Base-by-base conservation (phyloP, 202 grass and related monocot genomes). In the Thinopyrum obtusiflorum region DNA sequence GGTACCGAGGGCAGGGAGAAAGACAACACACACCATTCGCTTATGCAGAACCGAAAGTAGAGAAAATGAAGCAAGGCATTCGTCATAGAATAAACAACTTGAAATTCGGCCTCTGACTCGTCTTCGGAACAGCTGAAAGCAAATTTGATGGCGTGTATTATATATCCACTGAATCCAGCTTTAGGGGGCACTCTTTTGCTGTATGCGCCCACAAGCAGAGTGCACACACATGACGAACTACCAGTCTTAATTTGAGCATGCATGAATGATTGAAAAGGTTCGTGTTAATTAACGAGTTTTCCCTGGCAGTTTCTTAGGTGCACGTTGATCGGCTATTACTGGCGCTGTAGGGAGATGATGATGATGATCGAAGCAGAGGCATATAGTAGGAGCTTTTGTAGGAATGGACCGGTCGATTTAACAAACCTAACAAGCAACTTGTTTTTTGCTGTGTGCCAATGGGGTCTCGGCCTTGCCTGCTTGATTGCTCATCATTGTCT, bases 101-200 rank as follows among this genome's bases (percentile, higher is more conserved):
- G 39, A 7, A 32, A 32, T 87, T 81, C 84, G 81, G 85, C 14
- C 73, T 84, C 85, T 77, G 81, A 81, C 85, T 57, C 62, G 24
- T 59, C 71, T 81, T 21, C 73, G 63, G 89, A 88, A 25, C 89
- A 85, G 77, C 77, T 78, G 82, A 85, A 91, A 88, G 89, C 64
- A 59, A n/a, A 55, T 10, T 61, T 68, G 82, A 82, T 82, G 65
- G 82, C 78, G 72, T 82, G 78, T 17, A 59, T 86, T 15, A 61
- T 87, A 65, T 59, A 85, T 85, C 78, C 82, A 85, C 89, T 82
- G 71, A 85, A 85, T 37, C 76, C 49, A 40, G 44, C 89, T 87
- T 87, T 84, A 26, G 27, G 35, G 46, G 27, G 21, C 61, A 64
- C 24, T 71, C 72, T 82, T 40, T 82, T 31, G 61, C 68, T 40